phyloP scores from a whole-genome alignment of 192 early-diverging fungal genomes.

The Backusella sp. region DNA sequence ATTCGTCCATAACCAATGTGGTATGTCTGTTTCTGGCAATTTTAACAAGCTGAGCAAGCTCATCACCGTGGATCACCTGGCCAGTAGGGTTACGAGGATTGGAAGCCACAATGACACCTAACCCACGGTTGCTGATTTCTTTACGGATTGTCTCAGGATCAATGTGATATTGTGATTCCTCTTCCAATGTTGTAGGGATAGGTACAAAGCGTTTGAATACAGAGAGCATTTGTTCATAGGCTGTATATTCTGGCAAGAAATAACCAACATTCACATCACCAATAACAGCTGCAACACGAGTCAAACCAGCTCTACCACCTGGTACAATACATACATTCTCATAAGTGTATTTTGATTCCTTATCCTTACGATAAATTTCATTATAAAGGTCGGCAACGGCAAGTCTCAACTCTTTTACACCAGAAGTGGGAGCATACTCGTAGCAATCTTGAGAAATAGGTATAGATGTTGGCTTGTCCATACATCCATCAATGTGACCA shows the following conservation, averaged over 20 bases:
- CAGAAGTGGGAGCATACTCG: constrained; percentile 46
- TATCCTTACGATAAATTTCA: constrained; percentile 39
- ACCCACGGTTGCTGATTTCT: constrained; percentile 44
- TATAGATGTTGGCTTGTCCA: constrained; percentile 22
- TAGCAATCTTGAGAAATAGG: constrained; percentile 2
- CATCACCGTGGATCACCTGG: constrained; percentile 45
- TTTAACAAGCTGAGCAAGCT: constrained; percentile 39
- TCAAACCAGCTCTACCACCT: constrained; percentile 52
- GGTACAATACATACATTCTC: constrained; percentile 56
- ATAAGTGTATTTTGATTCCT: constrained; percentile 44
- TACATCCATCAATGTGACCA: constrained; percentile 34
- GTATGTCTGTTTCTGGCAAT: constrained; percentile 43
- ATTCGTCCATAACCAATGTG: constrained; percentile 51
- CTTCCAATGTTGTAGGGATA: constrained; percentile 48
- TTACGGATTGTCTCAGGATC: constrained; percentile 38
- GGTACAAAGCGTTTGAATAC: constrained; percentile 50
- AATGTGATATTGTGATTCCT: constrained; percentile 42
- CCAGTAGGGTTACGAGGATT: constrained; percentile 56
- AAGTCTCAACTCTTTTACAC: constrained; percentile 38
- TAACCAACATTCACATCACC: constrained; percentile 53
- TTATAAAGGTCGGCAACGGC: constrained; percentile 53
- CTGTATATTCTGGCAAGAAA: constrained; percentile 47
- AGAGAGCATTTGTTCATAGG: constrained; percentile 39
- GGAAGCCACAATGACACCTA: constrained; percentile 45
- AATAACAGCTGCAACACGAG: constrained; percentile 46